These are phyloP conservation scores for Coemansia asiatica DNA, from an alignment of 192 early-diverging fungal species.

Conservation along the genomic window DNA sequence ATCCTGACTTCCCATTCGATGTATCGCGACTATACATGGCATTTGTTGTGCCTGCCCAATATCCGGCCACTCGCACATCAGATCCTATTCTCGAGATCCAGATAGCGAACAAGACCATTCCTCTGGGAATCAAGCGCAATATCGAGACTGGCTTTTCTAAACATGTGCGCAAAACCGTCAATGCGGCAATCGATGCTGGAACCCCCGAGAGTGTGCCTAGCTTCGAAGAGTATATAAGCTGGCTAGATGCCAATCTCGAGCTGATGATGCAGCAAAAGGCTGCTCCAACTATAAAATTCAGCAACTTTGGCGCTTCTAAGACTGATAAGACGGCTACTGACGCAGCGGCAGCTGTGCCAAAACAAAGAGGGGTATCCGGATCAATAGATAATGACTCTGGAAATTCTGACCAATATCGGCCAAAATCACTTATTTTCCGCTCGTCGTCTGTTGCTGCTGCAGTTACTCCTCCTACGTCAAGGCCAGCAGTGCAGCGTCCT, in stretches of 20 bases:
- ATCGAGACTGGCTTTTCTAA: constrained; percentile 42
- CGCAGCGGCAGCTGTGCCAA: background rate
- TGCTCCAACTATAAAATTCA: constrained; percentile 61
- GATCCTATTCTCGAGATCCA: constrained; percentile 29
- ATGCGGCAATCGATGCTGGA: constrained; percentile 23
- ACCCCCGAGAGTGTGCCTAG: constrained; percentile 18
- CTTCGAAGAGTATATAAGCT: constrained; percentile 44
- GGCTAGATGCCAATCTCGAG: constrained; percentile 68
- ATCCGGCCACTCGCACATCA: constrained; percentile 48
- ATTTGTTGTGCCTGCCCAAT: constrained; percentile 60
- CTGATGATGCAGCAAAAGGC: constrained; percentile 60
- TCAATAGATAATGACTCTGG: background rate
- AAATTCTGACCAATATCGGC: background rate
- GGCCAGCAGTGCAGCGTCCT: constrained; percentile 35
- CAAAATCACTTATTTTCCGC: constrained; percentile 3
- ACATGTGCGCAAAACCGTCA: constrained; percentile 28
- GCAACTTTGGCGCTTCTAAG: constrained; percentile 18
- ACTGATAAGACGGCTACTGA: background rate
- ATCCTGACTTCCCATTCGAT: constrained; percentile 84
- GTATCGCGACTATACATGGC: constrained; percentile 62
- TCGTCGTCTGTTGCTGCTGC: constrained; percentile 7
- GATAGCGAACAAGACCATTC: constrained; percentile 51
- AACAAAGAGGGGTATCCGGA: too few species aligned
- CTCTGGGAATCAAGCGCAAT: constrained; percentile 42
- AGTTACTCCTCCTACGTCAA: constrained; percentile 8